Percentiles rank a stretch among this genome's conserved stretches.
Evolutionary conservation across 495 filamentous ascomycete genomes (phyloP).

Genomic region (Pseudotulostoma volvatum): DNA sequence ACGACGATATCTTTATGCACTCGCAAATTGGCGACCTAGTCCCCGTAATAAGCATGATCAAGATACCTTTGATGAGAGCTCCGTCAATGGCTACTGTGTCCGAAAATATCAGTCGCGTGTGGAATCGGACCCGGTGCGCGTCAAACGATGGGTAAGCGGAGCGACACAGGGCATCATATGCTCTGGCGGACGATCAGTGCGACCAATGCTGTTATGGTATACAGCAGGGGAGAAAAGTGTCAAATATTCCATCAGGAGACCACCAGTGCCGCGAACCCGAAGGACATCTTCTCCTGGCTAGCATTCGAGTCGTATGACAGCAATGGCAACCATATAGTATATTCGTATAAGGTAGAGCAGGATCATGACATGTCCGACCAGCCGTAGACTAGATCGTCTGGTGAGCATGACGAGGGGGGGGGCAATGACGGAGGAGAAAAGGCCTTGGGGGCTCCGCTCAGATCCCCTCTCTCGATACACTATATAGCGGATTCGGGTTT

Average conservation of each 20-base stretch:
- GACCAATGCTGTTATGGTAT: conserved; percentile 6
- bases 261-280: background rate
- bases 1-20: conserved; percentile 13
- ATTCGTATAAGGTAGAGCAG: conserved; percentile 12
- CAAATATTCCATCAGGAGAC: conserved; percentile 4
- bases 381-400: conserved; percentile 5
- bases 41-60: no score
- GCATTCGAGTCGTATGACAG: conserved; percentile 4
- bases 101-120: conserved; percentile 7
- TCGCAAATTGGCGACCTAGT: conserved; percentile 13
- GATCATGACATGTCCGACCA: no score
- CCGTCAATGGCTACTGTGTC: conserved; percentile 2
- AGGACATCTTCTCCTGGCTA: conserved; percentile 9
- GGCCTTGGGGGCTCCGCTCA: conserved; percentile 8
- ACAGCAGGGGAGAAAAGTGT: conserved; percentile 1
- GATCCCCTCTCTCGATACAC: conserved; percentile 17
- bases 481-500: conserved; percentile 15
- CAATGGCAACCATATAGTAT: conserved; percentile 7
- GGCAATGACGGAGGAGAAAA: conserved; percentile 1
- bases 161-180: background rate
- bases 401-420: conserved; percentile 12
- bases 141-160: conserved; percentile 18
- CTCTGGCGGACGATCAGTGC: conserved; percentile 10
- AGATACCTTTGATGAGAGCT: no score
- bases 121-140: conserved; percentile 6